Percentiles rank a stretch among this genome's conserved stretches.
Evolutionary conservation across 192 early-diverging fungal species (phyloP).

Genomic region (Nowakowskiella sp.): DNA sequence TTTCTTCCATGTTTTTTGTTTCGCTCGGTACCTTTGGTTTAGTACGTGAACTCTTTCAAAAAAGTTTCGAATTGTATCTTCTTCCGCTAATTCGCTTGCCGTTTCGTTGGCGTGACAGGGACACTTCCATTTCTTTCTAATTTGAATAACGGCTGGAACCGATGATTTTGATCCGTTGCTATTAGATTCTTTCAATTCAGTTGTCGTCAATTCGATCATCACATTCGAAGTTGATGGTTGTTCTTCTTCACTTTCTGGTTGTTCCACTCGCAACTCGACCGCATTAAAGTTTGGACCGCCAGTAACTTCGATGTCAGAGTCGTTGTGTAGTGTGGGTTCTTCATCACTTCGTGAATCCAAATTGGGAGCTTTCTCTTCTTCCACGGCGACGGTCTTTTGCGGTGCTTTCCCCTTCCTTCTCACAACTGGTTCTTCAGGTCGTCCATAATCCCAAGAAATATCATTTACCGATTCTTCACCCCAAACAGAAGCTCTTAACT

Average conservation of each 20-base stretch:
- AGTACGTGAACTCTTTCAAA: neutral
- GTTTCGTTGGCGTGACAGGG: constrained; percentile 41
- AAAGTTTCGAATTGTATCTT: neutral
- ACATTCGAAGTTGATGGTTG: constrained; percentile 7
- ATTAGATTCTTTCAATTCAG: neutral
- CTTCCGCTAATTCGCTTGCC: neutral
- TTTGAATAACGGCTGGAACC: neutral
- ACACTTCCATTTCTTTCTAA: constrained; percentile 43
- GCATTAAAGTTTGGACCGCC: too few species aligned
- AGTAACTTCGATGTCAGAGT: too few species aligned
- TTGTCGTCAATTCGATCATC: constrained; percentile 1
- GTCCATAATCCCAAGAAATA: too few species aligned
- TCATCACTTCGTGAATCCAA: too few species aligned
- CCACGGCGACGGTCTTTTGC: too few species aligned
- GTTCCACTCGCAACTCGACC: neutral
- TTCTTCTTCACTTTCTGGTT: neutral
- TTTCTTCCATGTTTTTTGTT: neutral
- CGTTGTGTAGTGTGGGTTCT: too few species aligned
- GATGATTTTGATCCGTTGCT: neutral
- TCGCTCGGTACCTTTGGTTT: neutral
- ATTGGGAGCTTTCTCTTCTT: too few species aligned
- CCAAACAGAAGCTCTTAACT: neutral
- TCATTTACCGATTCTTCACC: too few species aligned
- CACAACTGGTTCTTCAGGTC: neutral
- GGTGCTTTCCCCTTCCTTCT: constrained; percentile 14